Conservation (phyloP, 1,284 basidiomycete genomes). For the Ustilago tritici region DNA sequence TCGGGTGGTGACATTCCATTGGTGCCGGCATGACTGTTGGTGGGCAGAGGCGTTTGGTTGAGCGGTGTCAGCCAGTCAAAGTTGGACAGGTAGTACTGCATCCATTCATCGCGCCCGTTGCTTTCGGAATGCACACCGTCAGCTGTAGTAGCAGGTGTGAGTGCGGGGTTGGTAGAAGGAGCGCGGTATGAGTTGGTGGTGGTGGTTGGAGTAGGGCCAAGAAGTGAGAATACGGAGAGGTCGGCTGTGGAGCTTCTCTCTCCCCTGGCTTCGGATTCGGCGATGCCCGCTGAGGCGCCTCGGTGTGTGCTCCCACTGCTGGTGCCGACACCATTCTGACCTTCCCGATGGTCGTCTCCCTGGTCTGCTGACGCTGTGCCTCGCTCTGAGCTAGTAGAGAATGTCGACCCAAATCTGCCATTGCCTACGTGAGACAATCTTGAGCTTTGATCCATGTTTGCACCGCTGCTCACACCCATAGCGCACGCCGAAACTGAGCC, state of each 20-base stretch:
- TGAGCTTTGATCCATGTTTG: slow-evolving; percentile 1
- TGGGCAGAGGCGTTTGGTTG: slow-evolving; percentile 17
- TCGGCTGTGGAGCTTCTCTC: slow-evolving; percentile 22
- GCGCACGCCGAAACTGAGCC: neutral
- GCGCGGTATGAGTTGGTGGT: slow-evolving; percentile 12
- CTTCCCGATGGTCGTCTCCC: neutral
- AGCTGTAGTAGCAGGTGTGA: neutral
- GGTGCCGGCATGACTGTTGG: slow-evolving; percentile 7
- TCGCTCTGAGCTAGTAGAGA: slow-evolving; percentile 44
- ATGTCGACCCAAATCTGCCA: slow-evolving; percentile 26
- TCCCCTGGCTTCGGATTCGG: slow-evolving; percentile 1
- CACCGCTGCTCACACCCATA: neutral
- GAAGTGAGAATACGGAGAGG: slow-evolving; percentile 24
- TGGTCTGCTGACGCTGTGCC: slow-evolving; percentile 24
- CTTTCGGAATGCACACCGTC: slow-evolving; percentile 27
- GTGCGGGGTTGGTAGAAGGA: slow-evolving; percentile 4
- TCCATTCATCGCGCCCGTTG: slow-evolving; percentile 49
- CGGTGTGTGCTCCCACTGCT: neutral
- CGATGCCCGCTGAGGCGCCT: neutral
- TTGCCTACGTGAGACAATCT: slow-evolving; percentile 10
- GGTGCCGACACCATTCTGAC: slow-evolving; percentile 1
- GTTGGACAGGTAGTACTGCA: slow-evolving; percentile 50
- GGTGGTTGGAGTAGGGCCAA: slow-evolving; percentile 11
- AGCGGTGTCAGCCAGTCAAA: slow-evolving; percentile 48
- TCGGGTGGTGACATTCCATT: slow-evolving; percentile 3